Evolutionary conservation across 306 rosid species (phyloP), one percentile per base, ranked within the genome.

Genomic region (Dryas drummondii): DNA sequence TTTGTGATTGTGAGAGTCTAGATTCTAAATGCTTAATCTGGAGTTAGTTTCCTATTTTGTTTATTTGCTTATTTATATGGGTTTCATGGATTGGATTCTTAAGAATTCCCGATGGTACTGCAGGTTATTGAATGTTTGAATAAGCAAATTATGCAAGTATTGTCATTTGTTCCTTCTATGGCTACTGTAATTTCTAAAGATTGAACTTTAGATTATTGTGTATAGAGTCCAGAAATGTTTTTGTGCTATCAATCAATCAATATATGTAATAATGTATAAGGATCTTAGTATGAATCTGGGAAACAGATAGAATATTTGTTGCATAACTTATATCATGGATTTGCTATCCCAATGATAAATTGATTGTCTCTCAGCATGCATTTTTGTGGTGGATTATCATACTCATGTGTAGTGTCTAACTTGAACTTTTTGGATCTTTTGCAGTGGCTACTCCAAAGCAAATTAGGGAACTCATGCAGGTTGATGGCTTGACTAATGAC

Each of bases 391-490:
- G 73, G 69, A 53, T 52, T 62, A 27, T 67, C 14, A 6, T 74
- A n/a, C 60, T 37, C 72, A 77, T 52, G 76, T 80, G 32, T 32
- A 44, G 71, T 47, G 57, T 69, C 82, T 86, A 66, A 85, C 52
- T 48, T 70, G 26, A 45, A 56, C 50, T 63, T 11, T 67, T 47
- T 73, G 54, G 52, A 58, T 70, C 72, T 26, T 82, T 74, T 84
- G 80, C 91, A 92, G 99, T 83, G 10, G 99, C 99, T 54, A 96
- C 99, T 4, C 99, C 99, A 58, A 96, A 96, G 88, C 99, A 96
- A 82, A 96, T 96, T 54, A 86, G 99, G 85, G 98, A 96, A 57
- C 86, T 96, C 59, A 96, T 96, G 99, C 98, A 96, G 77, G 99
- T 96, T 44, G 98, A 96, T 80, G 99, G 97, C 82, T 85, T 96